These are phyloP conservation scores for Schizochytrium sp. DNA, from an alignment of 108 stramenopile genomes.

Conservation along the genomic window DNA sequence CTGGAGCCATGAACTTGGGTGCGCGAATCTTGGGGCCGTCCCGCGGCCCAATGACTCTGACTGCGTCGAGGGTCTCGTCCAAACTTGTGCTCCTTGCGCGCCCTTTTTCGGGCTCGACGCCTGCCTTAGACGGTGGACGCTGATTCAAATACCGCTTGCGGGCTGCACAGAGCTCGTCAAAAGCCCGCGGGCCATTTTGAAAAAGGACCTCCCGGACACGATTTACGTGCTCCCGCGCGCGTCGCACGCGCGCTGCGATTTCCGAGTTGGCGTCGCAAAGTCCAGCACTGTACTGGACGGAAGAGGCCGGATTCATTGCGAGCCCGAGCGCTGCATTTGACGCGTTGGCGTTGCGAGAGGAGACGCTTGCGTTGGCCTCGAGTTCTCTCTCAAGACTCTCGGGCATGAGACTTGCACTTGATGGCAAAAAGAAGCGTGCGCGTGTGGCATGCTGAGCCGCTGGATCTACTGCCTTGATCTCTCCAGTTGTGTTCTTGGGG, in stretches of 20 bases:
- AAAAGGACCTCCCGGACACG: neutral
- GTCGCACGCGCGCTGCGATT: neutral
- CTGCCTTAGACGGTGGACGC: neutral
- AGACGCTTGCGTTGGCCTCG: neutral
- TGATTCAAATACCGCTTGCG: neutral
- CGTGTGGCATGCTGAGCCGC: neutral
- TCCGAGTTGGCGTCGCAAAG: neutral
- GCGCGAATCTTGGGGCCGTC: neutral
- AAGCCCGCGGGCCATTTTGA: neutral
- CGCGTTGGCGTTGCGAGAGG: neutral
- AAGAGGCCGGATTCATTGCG: neutral
- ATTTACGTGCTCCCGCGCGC: neutral
- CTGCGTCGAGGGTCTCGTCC: neutral
- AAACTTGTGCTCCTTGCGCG: neutral
- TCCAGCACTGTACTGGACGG: neutral
- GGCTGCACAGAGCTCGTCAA: neutral
- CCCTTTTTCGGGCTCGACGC: neutral
- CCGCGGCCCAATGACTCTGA: neutral
- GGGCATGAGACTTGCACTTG: neutral
- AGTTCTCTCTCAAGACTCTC: neutral
- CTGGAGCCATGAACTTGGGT: neutral
- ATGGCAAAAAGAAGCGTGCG: neutral
- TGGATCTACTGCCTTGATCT: neutral
- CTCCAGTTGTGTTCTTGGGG: no score
- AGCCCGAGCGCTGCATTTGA: neutral